Base-by-base conservation (phyloP, 805 yeast genomes). In the Ogataea trehalophila region DNA sequence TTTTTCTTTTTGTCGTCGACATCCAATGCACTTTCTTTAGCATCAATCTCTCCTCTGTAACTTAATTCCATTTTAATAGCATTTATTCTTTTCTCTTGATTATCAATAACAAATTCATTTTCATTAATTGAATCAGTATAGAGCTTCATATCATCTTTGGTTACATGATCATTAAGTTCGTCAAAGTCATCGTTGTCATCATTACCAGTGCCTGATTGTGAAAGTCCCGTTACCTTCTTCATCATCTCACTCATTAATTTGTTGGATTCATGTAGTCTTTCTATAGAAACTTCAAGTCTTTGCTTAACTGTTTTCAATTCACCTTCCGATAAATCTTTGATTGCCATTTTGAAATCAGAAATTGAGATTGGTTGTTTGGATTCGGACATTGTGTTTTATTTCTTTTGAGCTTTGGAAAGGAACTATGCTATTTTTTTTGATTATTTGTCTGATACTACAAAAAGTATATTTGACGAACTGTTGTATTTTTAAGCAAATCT, bases 91-190 rank as follows among this genome's bases (percentile, higher is more conserved):
- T 70, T 67, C 11, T 60, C 49, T 57, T 82, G 83, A 56, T 77
- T 81, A 2, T 61, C 55, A 20, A 83, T 66, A n/a, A 83, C 85
- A 3, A 61, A 58, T 13, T 69, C 63, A 60, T 85, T 85, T 53
- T 84, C 91, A 8, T 59, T 55, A 16, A 82, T 70, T 9, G 83
- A 73, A n/a, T 79, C 84, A 6, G 55, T 60, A 62, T 76, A 84
- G 15, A 85, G 57, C 15, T 66, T 61, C n/a, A 68, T 58, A 56
- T 83, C 88, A 13, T 69, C 70, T 5, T 65, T 67, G 2, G 46
- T 44, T 13, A 50, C 44, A 6, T 46, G 38, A 17, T 49, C 51
- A 16, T 47, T 41, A 4, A 43, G 49, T 33, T 31, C 39, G 16
- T 67, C 62, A 54, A 77, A 81, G 31, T 69, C 71, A 11, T 64